Evolutionary conservation across 805 yeast species (phyloP), one percentile per base, ranked within the genome.

Genomic region (Candida xyloterini): DNA sequence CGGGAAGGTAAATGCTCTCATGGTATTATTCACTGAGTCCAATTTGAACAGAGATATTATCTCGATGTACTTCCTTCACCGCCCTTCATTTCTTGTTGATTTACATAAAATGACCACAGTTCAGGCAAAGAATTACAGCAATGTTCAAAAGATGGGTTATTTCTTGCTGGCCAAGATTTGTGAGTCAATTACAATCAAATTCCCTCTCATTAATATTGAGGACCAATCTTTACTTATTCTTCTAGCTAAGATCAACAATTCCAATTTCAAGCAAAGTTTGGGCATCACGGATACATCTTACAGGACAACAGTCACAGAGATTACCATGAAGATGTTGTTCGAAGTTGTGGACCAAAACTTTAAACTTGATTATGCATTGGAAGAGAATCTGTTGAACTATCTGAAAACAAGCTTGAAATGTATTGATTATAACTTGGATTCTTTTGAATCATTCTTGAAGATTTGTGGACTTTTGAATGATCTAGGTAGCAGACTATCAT

Each of bases 401-500:
- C 35, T 61, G 21, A 49, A 52, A 13, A 25, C 46, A 1, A 33
- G 57, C 15, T 43, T 59, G 28, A 31, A 35, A 6, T 51, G 40
- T 31, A 40, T 58, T 3, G 47, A 53, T 20, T 43, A 43, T 21
- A 51, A 44, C 23, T 30, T 56, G 15, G 38, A 50, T 13, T 38
- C 52, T 7, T 23, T 35, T 9, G 55, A 51, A 8, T 45, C 48
- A 15, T 53, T 56, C 25, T 16, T 58, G 28, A 27, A 42, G 4
- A 28, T 59, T 4, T 50, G 54, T 27, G 31, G 47, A 13, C 30
- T 52, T 22, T 33, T 59, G 23, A 46, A 44, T 35, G 60, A 59
- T 40, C 29, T 66, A 48, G 71, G 68, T 16, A 50, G 65, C 40
- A 40, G 71, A 3, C 50, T 70, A 16, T 41, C 58, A 5, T 37